These are phyloP conservation scores for Alternaria viburni DNA, from an alignment of 2,329 filamentous ascomycete genomes.

Conservation along the genomic window DNA sequence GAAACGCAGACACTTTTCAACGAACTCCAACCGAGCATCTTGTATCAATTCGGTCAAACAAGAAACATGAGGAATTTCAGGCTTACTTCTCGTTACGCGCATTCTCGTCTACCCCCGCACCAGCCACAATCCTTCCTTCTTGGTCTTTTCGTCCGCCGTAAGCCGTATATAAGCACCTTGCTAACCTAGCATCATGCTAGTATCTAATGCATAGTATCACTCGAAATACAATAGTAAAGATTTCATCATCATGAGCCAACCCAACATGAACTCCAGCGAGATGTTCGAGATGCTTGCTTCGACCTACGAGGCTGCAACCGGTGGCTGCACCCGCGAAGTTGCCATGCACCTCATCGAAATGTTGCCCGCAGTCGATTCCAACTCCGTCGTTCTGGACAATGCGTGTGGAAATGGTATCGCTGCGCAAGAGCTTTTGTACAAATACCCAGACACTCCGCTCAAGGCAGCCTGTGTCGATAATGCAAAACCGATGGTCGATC, in stretches of 20 bases:
- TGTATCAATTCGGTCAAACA: neutral
- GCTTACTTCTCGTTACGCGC: neutral
- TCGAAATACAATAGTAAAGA: neutral
- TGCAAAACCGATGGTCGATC: constrained; percentile 13
- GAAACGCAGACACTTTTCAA: neutral
- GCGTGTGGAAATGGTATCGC: constrained; percentile 35
- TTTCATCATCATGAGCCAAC: neutral
- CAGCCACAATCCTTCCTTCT: constrained; percentile 2
- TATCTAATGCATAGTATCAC: neutral
- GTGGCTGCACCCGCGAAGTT: constrained; percentile 22
- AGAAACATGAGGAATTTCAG: neutral
- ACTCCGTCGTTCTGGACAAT: constrained; percentile 31
- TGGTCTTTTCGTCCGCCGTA: neutral
- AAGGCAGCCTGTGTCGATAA: constrained; percentile 17
- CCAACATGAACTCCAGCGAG: neutral
- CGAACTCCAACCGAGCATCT: fast-evolving
- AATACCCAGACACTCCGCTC: neutral
- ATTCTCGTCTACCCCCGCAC: neutral
- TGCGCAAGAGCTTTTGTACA: constrained; percentile 21
- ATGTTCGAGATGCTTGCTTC: neutral
- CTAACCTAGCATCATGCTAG: neutral
- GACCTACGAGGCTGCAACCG: constrained; percentile 22
- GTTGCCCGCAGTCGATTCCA: constrained; percentile 12
- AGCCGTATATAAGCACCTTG: neutral
- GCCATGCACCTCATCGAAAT: constrained; percentile 20